Evolutionary conservation across 2,329 filamentous ascomycete species (phyloP), one percentile per base, ranked within the genome.

Genomic region (Fusarium penzigii): DNA sequence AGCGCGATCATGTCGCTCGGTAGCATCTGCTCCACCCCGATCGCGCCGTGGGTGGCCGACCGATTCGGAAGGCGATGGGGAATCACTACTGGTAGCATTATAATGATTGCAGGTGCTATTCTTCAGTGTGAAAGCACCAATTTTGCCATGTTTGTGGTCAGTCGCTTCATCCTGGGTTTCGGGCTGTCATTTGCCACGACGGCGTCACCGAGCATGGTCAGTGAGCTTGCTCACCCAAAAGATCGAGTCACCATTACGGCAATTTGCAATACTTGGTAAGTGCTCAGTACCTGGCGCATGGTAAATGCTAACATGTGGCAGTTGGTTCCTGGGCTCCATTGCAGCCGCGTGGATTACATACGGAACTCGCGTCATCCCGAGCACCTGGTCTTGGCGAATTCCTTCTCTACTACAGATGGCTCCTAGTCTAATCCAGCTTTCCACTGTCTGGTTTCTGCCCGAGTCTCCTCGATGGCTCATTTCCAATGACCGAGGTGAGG

Each of bases 401-500:
- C 68, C 70, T 0, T 69, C 65, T 0, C 52, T 69, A 1, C 52
- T 68, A 0, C 67, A 69, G 38, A 61, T 64, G 43, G 49, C 41
- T 0, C 55, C 53, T 1, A 59, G 53, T 2, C 0, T 63, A 0
- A 44, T 62, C 1, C 60, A 63, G 12, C 2, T 59, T 0, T 52
- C 44, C 0, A 53, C 49, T 1, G 47, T 78, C 5, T 82, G 76
- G 50, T 76, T 84, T 57, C 70, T 86, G 1, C 84, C 85, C 0
- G 84, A 87, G 61, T 84, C 80, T 3, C 85, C 85, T 2, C 70
- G 84, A 51, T 87, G 83, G 83, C 72, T 86, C 17, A 81, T 84
- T 50, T 53, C 57, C 2, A 59, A 61, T 13, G 57, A 60, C 1
- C 55, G 57, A 1, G 43, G 42, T 12, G 78, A 82, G 6, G 72